Evolutionary conservation across 257 asterid species (phyloP), one percentile per base, ranked within the genome.

Genomic region (Solanum stenotomum): DNA sequence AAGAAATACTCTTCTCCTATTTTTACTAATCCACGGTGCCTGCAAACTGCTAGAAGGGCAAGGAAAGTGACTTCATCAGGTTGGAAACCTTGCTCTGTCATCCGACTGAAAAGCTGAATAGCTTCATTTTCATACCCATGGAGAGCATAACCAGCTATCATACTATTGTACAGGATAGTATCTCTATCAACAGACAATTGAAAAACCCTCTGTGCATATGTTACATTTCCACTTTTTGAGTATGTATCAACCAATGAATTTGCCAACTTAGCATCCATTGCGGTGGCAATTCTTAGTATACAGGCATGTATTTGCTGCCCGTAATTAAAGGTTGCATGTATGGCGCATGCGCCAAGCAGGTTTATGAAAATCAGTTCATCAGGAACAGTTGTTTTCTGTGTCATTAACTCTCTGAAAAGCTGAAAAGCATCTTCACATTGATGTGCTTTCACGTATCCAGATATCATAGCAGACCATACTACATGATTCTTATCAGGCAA

Each of bases 121-220:
- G 98, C 94, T 90, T 96, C 95, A 6, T 89, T 25, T 88, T 92
- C 95, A 72, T 86, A 86, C 4, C 99, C 98, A 84, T 96, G 98
- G 88, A 95, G 98, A 67, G 98, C 99, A 91, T 88, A 97, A 38
- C 95, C 98, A 76, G 98, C 93, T 44, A 97, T 95, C 98, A 97
- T 97, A 25, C 93, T 91, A 72, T 96, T 96, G 92, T 96, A 95
- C 25, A 91, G 91, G 40, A 97, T 90, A 10, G 92, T 68, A 84
- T 97, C 99, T 88, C 86, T 92, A 18, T 29, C 23, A 52, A 68
- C 86, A 77, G 88, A 87, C 67, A 89, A 88, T 65, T 77, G 88
- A 29, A 97, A 97, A 44, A 95, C 83, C 86, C 92, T 93, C 74
- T 86, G 75, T 10, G 98, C 96, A 86, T 93, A 91, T 13, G 83